Base-by-base conservation (phyloP, 1,284 basidiomycete species). In the Cryptococcus floricola region DNA sequence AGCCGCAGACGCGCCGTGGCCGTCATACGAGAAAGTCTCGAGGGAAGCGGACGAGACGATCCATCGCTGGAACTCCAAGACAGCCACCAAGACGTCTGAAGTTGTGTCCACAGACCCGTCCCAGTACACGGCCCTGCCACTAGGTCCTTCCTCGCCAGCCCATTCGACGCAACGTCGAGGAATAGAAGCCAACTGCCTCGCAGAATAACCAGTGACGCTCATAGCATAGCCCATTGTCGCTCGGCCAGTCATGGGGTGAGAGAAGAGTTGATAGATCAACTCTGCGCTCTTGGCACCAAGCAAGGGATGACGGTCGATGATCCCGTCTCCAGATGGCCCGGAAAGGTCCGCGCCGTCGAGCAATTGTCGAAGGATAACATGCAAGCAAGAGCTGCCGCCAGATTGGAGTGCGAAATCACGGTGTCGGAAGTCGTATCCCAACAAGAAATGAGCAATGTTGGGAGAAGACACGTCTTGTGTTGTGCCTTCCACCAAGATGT, bases 201-300 rank as follows among this genome's bases (percentile, higher is more conserved):
- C 85, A 64, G 95, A 91, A 79, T 94, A 98, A 67, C 93, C 87
- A 73, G 94, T 89, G 23, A 87, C 82, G 3, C 88, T 90, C 42
- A 92, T 86, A 43, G 98, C 81, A 71, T 96, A 98, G 0, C 91
- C 85, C 77, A 91, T 87, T 12, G 87, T 87, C 39, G 88, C 83
- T 27, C 87, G 84, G 6, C 88, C 90, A 0, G 94, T 96, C 48
- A 85, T 82, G 1, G 88, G 83, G 71, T 96, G 90, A 7, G 86
- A 82, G 77, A 91, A 96, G 0, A 98, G 83, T 58, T 95, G 88
- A 69, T 89, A 83, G 13, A 98, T 78, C 44, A 98, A 81, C 44
- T 84, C 84, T 67, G 92, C 92, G 66, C 88, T 88, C 59, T 87
- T 86, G 70, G 96, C 92, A 0, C 93, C 93, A 27, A 98, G 79